Base-by-base conservation (phyloP, 2,329 filamentous ascomycete genomes). In the Aspergillus floridensis region DNA sequence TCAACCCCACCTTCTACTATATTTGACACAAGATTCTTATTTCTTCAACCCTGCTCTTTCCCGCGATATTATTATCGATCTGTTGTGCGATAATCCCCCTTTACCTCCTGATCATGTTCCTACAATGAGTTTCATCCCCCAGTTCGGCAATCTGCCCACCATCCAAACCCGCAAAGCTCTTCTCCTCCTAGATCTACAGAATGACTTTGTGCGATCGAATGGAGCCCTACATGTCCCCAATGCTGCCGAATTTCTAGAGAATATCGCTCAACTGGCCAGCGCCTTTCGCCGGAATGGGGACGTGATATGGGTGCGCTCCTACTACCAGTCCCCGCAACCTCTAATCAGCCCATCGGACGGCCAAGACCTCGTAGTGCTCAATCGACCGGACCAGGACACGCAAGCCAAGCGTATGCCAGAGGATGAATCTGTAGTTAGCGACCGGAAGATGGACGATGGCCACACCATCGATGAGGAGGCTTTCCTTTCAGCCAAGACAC, bases 101-200 rank as follows among this genome's bases (percentile, higher is more conserved):
- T 8, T 16, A 11, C 31, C 8, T 26, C 10, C 21, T 59, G 59
- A 69, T 60, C 66, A 73, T 73, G 68, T 67, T 60, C 57, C 58
- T 59, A 71, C 58, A 55, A 74, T 74, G 72, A 72, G 64, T 63
- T 63, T 68, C 66, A 64, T 74, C 55, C 64, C 70, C 49, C 59
- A 61, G 50, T 66, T 72, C 47, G 67, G 66, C 52, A 59, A 67
- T 60, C 60, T 74, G 55, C 82, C 84, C 16, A 77, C 77, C 56
- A 80, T 88, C 60, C 77, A 84, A 62, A 86, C 84, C 24, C 78
- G 83, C 58, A 85, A 86, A 76, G 93, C 91, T 1, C 81, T 99
- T 48, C 80, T 98, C 21, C 79, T 96, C 19, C 82, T 97, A 64
- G 93, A 96, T 69, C 85, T 96, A 38, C 95, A 98, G 71, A 92